These are phyloP conservation scores for Ogataea nonfermentans DNA, from an alignment of 805 yeast genomes.

Conservation along the genomic window DNA sequence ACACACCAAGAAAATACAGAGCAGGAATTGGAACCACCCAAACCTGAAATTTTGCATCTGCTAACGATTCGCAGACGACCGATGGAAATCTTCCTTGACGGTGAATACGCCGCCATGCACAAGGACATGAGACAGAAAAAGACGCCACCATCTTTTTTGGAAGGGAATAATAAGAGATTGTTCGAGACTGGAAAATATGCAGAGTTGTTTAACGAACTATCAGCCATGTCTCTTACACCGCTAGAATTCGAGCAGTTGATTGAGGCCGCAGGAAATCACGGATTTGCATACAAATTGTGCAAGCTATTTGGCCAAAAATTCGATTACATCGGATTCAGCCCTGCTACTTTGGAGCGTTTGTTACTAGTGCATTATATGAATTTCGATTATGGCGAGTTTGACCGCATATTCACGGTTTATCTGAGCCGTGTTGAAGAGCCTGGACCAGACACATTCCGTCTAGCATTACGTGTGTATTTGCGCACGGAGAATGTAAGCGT, in stretches of 20 bases:
- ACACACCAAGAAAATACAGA: too few relatives aligned
- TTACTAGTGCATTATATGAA: constrained; percentile 19
- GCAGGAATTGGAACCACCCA: not conserved
- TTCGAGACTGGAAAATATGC: constrained; percentile 1
- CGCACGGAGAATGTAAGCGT: constrained; percentile 26
- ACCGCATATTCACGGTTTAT: constrained; percentile 22
- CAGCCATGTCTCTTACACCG: constrained; percentile 13
- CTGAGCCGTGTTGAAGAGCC: constrained; percentile 12
- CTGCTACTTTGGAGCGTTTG: constrained; percentile 17
- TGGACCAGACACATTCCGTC: constrained; percentile 18
- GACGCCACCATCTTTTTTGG: constrained; percentile 1
- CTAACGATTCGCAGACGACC: constrained; percentile 1
- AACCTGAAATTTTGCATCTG: not conserved
- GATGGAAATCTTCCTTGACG: constrained; percentile 1
- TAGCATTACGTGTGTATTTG: constrained; percentile 28
- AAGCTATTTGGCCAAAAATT: constrained; percentile 18
- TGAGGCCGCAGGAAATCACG: constrained; percentile 12
- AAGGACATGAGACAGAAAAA: not conserved
- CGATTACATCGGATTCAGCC: constrained; percentile 18
- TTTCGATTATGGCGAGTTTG: constrained; percentile 26
- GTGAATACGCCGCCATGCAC: not conserved
- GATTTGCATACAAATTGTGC: constrained; percentile 22
- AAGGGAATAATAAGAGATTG: not conserved
- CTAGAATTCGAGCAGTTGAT: constrained; percentile 26
- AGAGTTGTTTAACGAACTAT: constrained; percentile 3